These are phyloP conservation scores for Candida boleticola DNA, from an alignment of 805 yeast genomes.

Conservation along the genomic window DNA sequence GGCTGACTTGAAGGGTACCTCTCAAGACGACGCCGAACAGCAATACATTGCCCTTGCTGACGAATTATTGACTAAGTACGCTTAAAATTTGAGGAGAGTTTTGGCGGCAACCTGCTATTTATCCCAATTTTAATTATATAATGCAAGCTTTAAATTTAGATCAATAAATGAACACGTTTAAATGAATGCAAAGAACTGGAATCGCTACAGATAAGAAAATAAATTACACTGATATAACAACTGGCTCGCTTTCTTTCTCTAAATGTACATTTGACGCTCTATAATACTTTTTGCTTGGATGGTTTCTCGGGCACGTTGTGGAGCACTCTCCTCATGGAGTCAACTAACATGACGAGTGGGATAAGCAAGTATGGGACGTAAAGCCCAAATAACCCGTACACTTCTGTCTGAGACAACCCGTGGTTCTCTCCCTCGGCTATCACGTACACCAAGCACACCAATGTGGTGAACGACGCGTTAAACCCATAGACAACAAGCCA, in stretches of 20 bases:
- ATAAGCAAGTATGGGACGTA: conserved; percentile 73
- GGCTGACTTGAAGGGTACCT: conserved; percentile 81
- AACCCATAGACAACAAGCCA: conserved; percentile 67
- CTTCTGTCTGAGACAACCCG: conserved; percentile 39
- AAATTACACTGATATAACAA: no score
- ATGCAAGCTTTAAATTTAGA: no score
- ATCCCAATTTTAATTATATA: no score
- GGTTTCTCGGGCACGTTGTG: not conserved
- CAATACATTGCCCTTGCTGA: conserved; percentile 70
- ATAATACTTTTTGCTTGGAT: no score
- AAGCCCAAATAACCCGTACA: conserved; percentile 44
- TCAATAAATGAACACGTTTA: no score
- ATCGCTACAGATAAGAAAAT: no score
- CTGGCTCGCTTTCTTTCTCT: no score
- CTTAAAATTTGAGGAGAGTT: no score
- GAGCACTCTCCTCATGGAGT: conserved; percentile 27
- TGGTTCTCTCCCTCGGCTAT: conserved; percentile 27
- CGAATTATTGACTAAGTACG: conserved; percentile 52
- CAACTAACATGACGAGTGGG: conserved; percentile 57
- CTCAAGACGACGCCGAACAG: conserved; percentile 88
- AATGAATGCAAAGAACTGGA: not conserved
- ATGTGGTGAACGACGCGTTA: conserved; percentile 79
- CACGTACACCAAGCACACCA: conserved; percentile 64
- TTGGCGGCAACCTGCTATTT: no score
- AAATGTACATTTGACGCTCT: no score